Percentiles rank a stretch among this genome's conserved stretches.
These are phyloP conservation scores for Tolypocladium ovalisporum DNA, from an alignment of 2,329 filamentous ascomycete species.

Conservation along the genomic window DNA sequence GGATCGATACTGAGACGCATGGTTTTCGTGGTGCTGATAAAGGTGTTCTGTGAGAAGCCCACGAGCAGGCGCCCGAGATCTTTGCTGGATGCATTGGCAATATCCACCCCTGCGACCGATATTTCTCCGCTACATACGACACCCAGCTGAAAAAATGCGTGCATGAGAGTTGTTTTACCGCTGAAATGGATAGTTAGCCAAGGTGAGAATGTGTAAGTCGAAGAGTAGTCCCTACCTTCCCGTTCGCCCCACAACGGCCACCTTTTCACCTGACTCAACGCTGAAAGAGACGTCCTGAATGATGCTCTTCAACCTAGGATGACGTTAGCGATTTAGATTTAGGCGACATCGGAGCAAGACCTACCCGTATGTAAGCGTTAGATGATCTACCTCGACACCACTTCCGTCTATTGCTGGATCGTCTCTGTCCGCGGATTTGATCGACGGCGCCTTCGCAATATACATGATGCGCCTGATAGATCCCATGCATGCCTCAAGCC, in stretches of 20 bases:
- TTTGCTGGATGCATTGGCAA: background rate
- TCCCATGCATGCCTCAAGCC: background rate
- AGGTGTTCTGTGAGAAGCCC: background rate
- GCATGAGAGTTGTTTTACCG: background rate
- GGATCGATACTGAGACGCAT: background rate
- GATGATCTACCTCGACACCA: background rate
- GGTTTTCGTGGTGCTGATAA: background rate
- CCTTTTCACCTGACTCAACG: background rate
- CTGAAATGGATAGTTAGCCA: background rate
- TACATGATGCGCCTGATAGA: background rate
- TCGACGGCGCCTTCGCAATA: background rate
- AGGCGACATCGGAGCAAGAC: background rate
- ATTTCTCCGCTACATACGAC: background rate
- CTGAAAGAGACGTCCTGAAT: background rate
- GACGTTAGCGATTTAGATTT: background rate
- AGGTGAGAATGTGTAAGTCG: background rate
- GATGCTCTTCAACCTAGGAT: background rate
- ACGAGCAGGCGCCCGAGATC: background rate
- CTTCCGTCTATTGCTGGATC: background rate
- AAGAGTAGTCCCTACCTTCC: background rate
- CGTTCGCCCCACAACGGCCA: background rate
- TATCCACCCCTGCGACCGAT: background rate
- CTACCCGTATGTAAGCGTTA: background rate
- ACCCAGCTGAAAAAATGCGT: background rate
- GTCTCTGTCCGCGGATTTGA: too few relatives aligned